Base-by-base conservation (phyloP, 306 rosid genomes). In the Ormosia emarginata region DNA sequence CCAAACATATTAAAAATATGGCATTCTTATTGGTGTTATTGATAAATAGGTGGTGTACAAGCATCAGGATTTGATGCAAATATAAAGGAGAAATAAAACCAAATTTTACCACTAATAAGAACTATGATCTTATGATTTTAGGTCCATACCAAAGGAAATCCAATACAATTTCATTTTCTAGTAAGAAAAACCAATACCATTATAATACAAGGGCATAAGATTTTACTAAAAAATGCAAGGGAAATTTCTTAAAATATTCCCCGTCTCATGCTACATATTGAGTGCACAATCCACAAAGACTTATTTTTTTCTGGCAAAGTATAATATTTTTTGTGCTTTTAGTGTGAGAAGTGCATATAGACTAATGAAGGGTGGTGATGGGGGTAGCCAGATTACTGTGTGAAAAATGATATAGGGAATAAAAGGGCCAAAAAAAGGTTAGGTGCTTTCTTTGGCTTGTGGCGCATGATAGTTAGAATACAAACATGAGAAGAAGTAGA, bases 261-360 rank as follows among this genome's bases (percentile, higher is more conserved):
- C 34, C 11, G 39, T 52, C 75, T 24, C 17, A 34, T 67, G 44
- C 75, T 78, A 78, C 36, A 37, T 53, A 67, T 40, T 53, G 75
- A 32, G 9, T 30, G 33, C 70, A 66, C 59, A 65, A 67, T 66
- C 85, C 62, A 81, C 56, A 46, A 65, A 17, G 6, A 15, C 46
- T n/a, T 82, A 32, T 66, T 75, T 67, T 74, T 67, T 57, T 58
- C 77, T 71, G 40, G 68, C 52, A 61, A 82, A 43, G 13, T 66
- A 81, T 55, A 17, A 37, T 50, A 46, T 55, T 62, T 70, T 49
- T 71, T n/a, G n/a, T n/a, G n/a, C n/a, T n/a, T n/a, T n/a, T n/a
- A n/a, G n/a, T n/a, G n/a, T n/a, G n/a, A n/a, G n/a, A n/a, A n/a
- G n/a, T n/a, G n/a, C n/a, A n/a, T n/a, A n/a, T n/a, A n/a, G n/a